phyloP scores from a whole-genome alignment of 2,329 filamentous ascomycete species.

The Stachybotrys chlorohalonatus region DNA sequence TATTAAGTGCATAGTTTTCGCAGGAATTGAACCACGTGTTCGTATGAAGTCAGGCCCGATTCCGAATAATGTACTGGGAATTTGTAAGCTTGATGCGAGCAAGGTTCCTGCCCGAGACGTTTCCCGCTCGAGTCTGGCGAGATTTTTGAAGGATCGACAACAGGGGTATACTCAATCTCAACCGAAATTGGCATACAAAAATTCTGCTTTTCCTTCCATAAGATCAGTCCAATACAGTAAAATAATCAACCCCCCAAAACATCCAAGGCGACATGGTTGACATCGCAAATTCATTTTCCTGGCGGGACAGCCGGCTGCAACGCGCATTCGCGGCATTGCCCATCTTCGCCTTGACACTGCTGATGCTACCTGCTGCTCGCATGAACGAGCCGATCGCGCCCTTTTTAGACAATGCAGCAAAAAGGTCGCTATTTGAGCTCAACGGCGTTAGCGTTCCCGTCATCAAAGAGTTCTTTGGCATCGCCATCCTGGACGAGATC shows the following conservation, averaged over 20 bases:
- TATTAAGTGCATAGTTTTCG: too few relatives aligned
- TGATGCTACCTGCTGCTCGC: slow-evolving; percentile 11
- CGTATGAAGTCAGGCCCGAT: too few relatives aligned
- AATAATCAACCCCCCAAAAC: not conserved
- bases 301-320: not conserved
- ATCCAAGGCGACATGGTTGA: not conserved
- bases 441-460: slow-evolving; percentile 5
- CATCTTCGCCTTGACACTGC: slow-evolving; percentile 7
- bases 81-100: too few relatives aligned
- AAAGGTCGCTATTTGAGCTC: slow-evolving; percentile 2
- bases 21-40: too few relatives aligned
- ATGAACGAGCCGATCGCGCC: slow-evolving; percentile 11
- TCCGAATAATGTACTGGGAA: too few relatives aligned
- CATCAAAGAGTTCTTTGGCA: slow-evolving; percentile 9
- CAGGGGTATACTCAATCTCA: too few relatives aligned
- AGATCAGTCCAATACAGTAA: not conserved
- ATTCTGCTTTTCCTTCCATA: not conserved
- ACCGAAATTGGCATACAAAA: too few relatives aligned
- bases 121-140: too few relatives aligned
- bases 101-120: too few relatives aligned
- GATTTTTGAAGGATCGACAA: too few relatives aligned
- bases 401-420: slow-evolving; percentile 3
- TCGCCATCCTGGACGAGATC: slow-evolving; percentile 10
- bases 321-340: slow-evolving; percentile 11
- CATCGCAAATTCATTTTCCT: not conserved